phyloP scores from a whole-genome alignment of 768 basidiomycete species.

The Imleria badia region DNA sequence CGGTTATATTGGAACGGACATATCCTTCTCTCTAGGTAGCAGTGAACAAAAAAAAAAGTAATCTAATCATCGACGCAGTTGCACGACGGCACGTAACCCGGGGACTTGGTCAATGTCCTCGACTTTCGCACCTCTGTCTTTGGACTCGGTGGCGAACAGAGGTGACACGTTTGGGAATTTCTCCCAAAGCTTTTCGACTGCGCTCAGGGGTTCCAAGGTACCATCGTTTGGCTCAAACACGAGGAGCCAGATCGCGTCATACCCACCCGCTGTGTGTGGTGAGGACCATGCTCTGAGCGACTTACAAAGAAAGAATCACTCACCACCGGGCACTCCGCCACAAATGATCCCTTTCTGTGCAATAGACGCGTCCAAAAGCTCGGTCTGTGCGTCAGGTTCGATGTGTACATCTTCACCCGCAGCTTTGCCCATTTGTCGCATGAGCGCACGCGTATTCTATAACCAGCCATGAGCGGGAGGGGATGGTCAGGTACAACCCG shows the following conservation, averaged over 20 bases:
- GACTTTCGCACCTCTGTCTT: slow-evolving; percentile 60
- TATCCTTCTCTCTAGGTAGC: slow-evolving; percentile 8
- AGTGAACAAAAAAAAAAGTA: not conserved
- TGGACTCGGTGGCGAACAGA: slow-evolving; percentile 67
- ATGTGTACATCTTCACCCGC: slow-evolving; percentile 71
- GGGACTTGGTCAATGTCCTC: slow-evolving; percentile 57
- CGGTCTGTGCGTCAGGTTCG: slow-evolving; percentile 86
- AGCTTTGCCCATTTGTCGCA: slow-evolving; percentile 80
- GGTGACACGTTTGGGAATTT: slow-evolving; percentile 66
- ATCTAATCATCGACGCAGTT: slow-evolving; percentile 19
- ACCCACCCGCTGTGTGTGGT: slow-evolving; percentile 77
- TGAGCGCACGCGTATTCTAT: slow-evolving; percentile 72
- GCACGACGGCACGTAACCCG: slow-evolving; percentile 49
- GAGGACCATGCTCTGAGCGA: not conserved
- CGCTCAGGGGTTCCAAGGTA: slow-evolving; percentile 51
- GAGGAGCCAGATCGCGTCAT: slow-evolving; percentile 95
- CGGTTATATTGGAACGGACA: slow-evolving; percentile 6
- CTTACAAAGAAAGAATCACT: slow-evolving; percentile 24
- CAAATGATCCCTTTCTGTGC: slow-evolving; percentile 83
- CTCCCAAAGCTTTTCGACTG: slow-evolving; percentile 70
- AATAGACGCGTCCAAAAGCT: slow-evolving; percentile 75
- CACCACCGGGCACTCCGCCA: slow-evolving; percentile 96
- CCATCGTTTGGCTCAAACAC: slow-evolving; percentile 60
- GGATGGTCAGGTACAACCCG: not conserved
- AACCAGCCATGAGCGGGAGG: not conserved